Evolutionary conservation across 352 stramenopile species (phyloP).

Genomic region (Globisporangium lucens): DNA sequence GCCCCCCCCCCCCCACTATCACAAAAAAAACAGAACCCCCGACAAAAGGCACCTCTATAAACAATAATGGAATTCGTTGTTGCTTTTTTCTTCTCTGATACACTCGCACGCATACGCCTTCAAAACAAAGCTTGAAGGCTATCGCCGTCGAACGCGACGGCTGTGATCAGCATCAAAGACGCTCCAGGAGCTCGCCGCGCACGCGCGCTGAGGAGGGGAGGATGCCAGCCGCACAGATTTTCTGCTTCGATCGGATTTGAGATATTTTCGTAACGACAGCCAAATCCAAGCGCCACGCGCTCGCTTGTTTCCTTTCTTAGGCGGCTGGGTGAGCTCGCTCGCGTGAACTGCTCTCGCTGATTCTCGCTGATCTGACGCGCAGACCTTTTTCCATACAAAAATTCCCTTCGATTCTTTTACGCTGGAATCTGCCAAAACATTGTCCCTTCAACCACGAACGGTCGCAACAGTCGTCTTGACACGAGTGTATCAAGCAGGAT

Average conservation of each 20-base stretch:
- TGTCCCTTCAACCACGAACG: constrained; percentile 80
- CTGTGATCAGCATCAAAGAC: background rate
- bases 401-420: constrained; percentile 15
- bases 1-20: background rate
- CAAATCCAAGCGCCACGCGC: background rate
- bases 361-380: background rate
- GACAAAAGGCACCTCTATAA: constrained; percentile 9
- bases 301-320: background rate
- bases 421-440: constrained; percentile 81
- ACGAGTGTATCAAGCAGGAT: constrained; percentile 78
- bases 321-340: background rate
- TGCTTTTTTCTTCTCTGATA: background rate
- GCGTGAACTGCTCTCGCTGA: background rate
- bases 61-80: constrained; percentile 16
- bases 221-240: background rate
- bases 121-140: background rate
- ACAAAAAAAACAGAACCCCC: constrained; percentile 6
- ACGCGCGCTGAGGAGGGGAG: no score
- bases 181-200: no score
- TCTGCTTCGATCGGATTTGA: background rate
- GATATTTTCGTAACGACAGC: constrained; percentile 8
- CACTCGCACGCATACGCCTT: background rate
- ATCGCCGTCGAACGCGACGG: background rate
- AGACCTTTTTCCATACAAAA: background rate
- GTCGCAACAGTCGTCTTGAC: constrained; percentile 65